Base-by-base conservation (phyloP, 805 yeast genomes). In the Cyberlindnera mississippiensis region DNA sequence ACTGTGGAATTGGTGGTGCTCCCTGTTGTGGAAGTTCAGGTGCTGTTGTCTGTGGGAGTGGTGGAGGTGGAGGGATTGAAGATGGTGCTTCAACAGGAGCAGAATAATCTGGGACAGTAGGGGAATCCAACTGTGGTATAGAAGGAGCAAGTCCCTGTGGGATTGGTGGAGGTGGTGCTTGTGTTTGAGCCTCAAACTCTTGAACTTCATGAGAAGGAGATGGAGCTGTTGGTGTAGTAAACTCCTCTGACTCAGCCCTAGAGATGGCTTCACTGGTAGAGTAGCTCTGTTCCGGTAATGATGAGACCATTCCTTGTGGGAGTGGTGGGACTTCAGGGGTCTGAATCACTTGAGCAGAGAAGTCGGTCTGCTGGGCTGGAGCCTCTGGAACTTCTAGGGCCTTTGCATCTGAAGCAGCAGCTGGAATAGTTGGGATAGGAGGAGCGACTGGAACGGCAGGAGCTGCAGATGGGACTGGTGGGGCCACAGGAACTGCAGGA, bases 31-130 rank as follows among this genome's bases (percentile, higher is more conserved):
- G 35, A 17, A 20, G 17, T 19, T 15, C 20, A 11, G 28, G 37
- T 6, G 29, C 26, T 7, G 29, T 12, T 15, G 33, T 8, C 19
- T 39, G 62, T 16, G 45, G 43, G 3, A 17, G 9, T 20, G 24
- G 24, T 20, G 65, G 60, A 6, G 60, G 48, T 24, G 69, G 57
- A 11, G 32, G 18, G 11, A n/a, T 14, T 6, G 51, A 56, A 8
- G 57, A 38, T 38, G 54, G 52, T 16, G 54, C 44, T 4, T 41
- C 24, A 24, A 49, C 47, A 30, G 45, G 49, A 12, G 45, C 50
- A 18, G 49, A 45, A 2, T 37, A 27, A 11, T 27, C 29, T 11
- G 63, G 55, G 3, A 55, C 55, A 10, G 55, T 42, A 27, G 52
- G 41, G 16, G 54, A 53, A 30, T 61, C 57, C 20, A 48, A 33